A percentile compares a stretch with the other conserved stretches of the same genome.
Conservation (phyloP, 257 asterid genomes). For the Solanum chiquidenum region DNA sequence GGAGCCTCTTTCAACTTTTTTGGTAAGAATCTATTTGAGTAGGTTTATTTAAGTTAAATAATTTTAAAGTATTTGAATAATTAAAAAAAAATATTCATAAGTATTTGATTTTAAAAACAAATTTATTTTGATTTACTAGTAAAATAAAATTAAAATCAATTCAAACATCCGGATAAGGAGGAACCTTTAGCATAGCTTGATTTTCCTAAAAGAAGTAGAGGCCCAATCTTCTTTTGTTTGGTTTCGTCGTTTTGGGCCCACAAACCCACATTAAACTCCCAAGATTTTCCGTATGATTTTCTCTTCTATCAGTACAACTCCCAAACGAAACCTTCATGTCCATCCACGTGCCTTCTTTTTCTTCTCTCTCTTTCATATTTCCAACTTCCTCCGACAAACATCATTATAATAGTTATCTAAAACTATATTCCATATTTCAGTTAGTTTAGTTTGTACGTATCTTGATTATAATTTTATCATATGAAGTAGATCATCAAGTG, state of each 20-base stretch:
- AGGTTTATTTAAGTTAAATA: too few relatives aligned
- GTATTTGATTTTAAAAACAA: too few relatives aligned
- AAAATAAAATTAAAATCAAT: fast-evolving
- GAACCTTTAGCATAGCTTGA: not conserved
- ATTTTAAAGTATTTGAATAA: too few relatives aligned
- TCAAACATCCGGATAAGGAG: not conserved
- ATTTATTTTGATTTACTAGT: too few relatives aligned
- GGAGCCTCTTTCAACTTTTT: not conserved
- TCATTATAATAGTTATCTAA: too few relatives aligned
- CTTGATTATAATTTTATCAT: not conserved
- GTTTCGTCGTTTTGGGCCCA: not conserved
- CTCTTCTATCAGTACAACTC: not conserved
- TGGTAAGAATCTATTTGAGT: too few relatives aligned
- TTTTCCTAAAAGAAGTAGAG: not conserved
- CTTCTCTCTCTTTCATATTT: not conserved
- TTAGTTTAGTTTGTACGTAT: too few relatives aligned
- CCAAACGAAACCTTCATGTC: not conserved
- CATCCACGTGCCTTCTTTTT: not conserved
- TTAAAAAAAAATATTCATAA: too few relatives aligned
- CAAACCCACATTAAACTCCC: not conserved
- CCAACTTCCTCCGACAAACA: not conserved
- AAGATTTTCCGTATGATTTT: not conserved
- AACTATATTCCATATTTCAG: too few relatives aligned
- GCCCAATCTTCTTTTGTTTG: not conserved
- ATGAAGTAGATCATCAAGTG: not conserved